Percentiles rank a stretch among this genome's conserved stretches.
These are phyloP conservation scores for Chlorella ohadii DNA, from an alignment of 139 green algal genomes.

Conservation along the genomic window DNA sequence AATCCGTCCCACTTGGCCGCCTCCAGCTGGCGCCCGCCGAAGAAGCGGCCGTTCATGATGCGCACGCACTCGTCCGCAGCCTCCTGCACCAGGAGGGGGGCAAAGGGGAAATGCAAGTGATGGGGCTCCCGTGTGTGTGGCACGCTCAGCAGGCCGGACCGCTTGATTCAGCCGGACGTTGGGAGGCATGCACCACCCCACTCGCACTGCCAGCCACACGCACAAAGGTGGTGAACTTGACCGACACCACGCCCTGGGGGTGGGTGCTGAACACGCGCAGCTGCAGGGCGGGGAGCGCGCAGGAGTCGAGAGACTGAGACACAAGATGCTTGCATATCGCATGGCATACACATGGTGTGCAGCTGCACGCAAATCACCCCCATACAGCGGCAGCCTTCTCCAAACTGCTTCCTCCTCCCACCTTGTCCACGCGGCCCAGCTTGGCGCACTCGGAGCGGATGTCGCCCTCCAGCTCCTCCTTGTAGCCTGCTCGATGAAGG, in stretches of 20 bases:
- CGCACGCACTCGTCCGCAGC: slow-evolving; percentile 77
- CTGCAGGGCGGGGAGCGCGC: slow-evolving; percentile 18
- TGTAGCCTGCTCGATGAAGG: neutral
- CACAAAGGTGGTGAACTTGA: slow-evolving; percentile 76
- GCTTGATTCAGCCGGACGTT: no score
- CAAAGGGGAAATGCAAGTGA: neutral
- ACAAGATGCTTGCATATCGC: no score
- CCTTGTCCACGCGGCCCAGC: slow-evolving; percentile 85
- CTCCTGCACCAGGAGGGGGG: slow-evolving; percentile 35
- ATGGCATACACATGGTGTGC: no score
- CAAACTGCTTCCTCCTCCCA: slow-evolving; percentile 10
- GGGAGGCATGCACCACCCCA: no score
- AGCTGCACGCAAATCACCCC: neutral
- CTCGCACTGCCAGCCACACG: neutral
- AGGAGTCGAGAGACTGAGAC: neutral
- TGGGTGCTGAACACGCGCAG: slow-evolving; percentile 81
- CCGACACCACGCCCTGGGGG: slow-evolving; percentile 83
- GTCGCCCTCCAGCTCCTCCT: slow-evolving; percentile 88
- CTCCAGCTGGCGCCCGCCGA: slow-evolving; percentile 80
- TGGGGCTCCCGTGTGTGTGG: no score
- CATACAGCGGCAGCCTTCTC: neutral
- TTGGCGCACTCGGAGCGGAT: slow-evolving; percentile 81
- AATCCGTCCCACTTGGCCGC: slow-evolving; percentile 88
- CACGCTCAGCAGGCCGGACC: no score
- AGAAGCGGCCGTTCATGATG: slow-evolving; percentile 91